phyloP scores from a whole-genome alignment of 352 stramenopile genomes.

The Phytophthora lateralis region DNA sequence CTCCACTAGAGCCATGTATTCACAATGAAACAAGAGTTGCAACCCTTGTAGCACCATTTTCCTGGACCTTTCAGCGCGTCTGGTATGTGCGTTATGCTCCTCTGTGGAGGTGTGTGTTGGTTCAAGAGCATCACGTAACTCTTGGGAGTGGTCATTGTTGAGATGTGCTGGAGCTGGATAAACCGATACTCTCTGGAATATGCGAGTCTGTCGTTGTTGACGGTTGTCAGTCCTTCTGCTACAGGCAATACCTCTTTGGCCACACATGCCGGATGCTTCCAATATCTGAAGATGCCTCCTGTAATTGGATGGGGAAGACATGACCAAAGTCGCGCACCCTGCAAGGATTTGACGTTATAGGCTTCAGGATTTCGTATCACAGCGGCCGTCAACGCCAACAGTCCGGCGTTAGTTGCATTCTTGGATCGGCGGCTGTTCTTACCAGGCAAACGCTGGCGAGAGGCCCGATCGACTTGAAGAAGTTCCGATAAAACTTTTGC shows the following conservation, averaged over 20 bases:
- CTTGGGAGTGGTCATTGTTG: not conserved
- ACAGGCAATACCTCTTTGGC: not conserved
- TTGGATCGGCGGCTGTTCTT: too few species aligned
- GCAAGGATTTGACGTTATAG: too few species aligned
- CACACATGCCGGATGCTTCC: conserved; percentile 1
- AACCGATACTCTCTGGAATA: not conserved
- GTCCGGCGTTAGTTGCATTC: too few species aligned
- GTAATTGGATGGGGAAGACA: too few species aligned
- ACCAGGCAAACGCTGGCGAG: too few species aligned
- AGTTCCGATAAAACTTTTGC: too few species aligned
- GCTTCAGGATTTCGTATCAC: too few species aligned
- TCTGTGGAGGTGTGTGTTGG: not conserved
- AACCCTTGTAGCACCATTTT: conserved; percentile 9
- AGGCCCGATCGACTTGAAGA: too few species aligned
- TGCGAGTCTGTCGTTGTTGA: not conserved
- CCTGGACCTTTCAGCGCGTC: conserved; percentile 1
- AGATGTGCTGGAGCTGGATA: not conserved
- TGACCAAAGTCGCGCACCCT: too few species aligned
- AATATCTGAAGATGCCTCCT: too few species aligned
- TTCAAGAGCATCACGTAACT: not conserved
- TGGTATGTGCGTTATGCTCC: not conserved
- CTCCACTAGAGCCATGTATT: conserved; percentile 22
- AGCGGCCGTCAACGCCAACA: too few species aligned
- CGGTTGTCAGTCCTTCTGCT: not conserved
- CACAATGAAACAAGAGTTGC: conserved; percentile 35